Evolutionary conservation across 768 basidiomycete genomes (phyloP), one percentile per base, ranked within the genome.

Genomic region (Suillus paluster): DNA sequence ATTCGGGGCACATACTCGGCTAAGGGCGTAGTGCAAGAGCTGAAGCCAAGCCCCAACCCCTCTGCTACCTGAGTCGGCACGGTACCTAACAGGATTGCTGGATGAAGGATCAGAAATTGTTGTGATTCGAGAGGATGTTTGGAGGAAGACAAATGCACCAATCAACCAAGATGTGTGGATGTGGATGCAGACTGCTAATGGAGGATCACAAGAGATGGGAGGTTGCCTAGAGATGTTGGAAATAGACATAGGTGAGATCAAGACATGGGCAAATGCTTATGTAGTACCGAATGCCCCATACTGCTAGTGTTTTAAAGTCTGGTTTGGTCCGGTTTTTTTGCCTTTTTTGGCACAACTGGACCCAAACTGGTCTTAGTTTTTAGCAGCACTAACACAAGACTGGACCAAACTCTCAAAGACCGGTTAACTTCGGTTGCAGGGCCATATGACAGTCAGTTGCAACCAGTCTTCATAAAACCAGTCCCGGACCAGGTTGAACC

Each of bases 241-340:
- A n/a, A n/a, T n/a, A n/a, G n/a, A n/a, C n/a, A n/a, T n/a, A n/a
- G n/a, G n/a, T n/a, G n/a, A n/a, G n/a, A n/a, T n/a, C n/a, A n/a
- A n/a, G n/a, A n/a, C n/a, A n/a, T n/a, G n/a, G n/a, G n/a, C n/a
- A n/a, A n/a, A n/a, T n/a, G n/a, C n/a, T n/a, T n/a, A n/a, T n/a
- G n/a, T n/a, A n/a, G n/a, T n/a, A n/a, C n/a, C n/a, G n/a, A n/a
- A n/a, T n/a, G n/a, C n/a, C n/a, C n/a, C n/a, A n/a, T n/a, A n/a
- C n/a, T 33, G 15, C 19, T 58, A 58, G 57, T 58, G 57, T 58
- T 58, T 58, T 42, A 58, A 58, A 58, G 57, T 58, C 57, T 19
- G 27, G 57, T 58, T 19, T 14, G 27, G 57, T 58, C 57, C 9
- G n/a, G 57, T 58, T 30, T 58, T 58, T 58, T 58, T 7, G n/a